These are phyloP conservation scores for Collybiopsis luxurians DNA, from an alignment of 768 basidiomycete species.

Conservation along the genomic window DNA sequence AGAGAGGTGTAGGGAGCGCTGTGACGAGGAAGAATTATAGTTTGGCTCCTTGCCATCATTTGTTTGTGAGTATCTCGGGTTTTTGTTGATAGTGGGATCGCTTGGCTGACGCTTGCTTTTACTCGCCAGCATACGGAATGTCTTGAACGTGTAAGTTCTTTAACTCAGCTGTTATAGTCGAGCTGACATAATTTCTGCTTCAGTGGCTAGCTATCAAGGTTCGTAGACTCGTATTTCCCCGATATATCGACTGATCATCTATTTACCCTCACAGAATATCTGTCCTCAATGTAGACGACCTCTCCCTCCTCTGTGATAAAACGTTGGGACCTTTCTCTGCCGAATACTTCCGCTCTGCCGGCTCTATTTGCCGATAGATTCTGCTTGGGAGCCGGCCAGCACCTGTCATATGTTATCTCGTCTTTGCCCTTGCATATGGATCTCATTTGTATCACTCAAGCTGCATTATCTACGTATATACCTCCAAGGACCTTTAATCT, in stretches of 20 bases:
- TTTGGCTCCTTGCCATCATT: slow-evolving; percentile 84
- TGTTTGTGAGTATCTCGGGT: slow-evolving; percentile 61
- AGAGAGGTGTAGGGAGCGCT: slow-evolving; percentile 40
- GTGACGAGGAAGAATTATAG: slow-evolving; percentile 69
- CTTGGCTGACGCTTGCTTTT: slow-evolving; percentile 2
- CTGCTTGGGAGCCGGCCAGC: too few relatives aligned
- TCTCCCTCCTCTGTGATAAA: slow-evolving; percentile 69
- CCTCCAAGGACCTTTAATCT: too few relatives aligned
- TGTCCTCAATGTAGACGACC: slow-evolving; percentile 90
- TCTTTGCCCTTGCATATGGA: too few relatives aligned
- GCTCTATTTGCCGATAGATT: too few relatives aligned
- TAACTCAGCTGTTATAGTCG: background rate
- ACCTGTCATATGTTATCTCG: too few relatives aligned
- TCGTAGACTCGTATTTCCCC: background rate
- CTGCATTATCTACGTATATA: too few relatives aligned
- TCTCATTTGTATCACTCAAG: too few relatives aligned
- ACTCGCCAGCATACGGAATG: slow-evolving; percentile 75
- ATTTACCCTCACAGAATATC: slow-evolving; percentile 69
- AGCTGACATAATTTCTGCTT: background rate
- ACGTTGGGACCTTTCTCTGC: too few relatives aligned
- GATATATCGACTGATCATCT: background rate
- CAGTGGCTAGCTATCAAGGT: slow-evolving; percentile 81
- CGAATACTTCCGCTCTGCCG: too few relatives aligned
- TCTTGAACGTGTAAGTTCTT: slow-evolving; percentile 61
- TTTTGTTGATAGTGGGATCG: background rate